Conservation (phyloP, 768 basidiomycete species). For the Aureoboletus auriporus region DNA sequence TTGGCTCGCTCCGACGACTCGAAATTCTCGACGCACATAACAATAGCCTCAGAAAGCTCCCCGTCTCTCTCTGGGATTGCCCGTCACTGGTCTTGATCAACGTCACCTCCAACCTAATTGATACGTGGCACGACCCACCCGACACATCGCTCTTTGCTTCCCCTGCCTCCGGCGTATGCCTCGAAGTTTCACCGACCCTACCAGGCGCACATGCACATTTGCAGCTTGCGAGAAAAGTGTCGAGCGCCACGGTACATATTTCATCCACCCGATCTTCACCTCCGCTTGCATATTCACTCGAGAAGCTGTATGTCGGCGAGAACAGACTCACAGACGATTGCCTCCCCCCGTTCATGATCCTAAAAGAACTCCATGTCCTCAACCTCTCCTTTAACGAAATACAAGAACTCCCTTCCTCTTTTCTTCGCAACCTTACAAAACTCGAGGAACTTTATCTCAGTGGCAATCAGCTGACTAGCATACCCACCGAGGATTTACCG, state of each 20-base stretch:
- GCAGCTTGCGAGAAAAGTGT: conserved; percentile 30
- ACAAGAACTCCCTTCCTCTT: conserved; percentile 76
- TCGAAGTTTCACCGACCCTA: conserved; percentile 18
- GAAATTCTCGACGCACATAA: conserved; percentile 83
- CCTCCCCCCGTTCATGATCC: conserved; percentile 66
- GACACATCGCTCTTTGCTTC: conserved; percentile 27
- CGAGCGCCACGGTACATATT: conserved; percentile 31
- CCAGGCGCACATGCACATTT: conserved; percentile 13
- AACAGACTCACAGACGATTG: conserved; percentile 81
- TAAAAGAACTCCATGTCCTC: conserved; percentile 75
- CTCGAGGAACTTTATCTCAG: conserved; percentile 89
- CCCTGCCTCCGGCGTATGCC: conserved; percentile 15
- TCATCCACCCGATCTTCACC: conserved; percentile 35
- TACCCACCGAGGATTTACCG: conserved; percentile 87
- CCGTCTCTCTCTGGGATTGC: conserved; percentile 81
- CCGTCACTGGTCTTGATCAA: conserved; percentile 69
- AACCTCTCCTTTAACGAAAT: conserved; percentile 96
- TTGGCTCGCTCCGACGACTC: conserved; percentile 74
- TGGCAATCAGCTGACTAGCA: conserved; percentile 88
- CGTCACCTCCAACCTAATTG: conserved; percentile 82
- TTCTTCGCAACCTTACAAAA: conserved; percentile 64
- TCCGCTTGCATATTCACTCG: conserved; percentile 66
- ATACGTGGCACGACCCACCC: conserved; percentile 66
- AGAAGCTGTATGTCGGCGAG: conserved; percentile 84
- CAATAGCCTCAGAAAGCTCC: conserved; percentile 79